Conservation (phyloP, 495 filamentous ascomycete genomes). For the Rhypophila decipiens region DNA sequence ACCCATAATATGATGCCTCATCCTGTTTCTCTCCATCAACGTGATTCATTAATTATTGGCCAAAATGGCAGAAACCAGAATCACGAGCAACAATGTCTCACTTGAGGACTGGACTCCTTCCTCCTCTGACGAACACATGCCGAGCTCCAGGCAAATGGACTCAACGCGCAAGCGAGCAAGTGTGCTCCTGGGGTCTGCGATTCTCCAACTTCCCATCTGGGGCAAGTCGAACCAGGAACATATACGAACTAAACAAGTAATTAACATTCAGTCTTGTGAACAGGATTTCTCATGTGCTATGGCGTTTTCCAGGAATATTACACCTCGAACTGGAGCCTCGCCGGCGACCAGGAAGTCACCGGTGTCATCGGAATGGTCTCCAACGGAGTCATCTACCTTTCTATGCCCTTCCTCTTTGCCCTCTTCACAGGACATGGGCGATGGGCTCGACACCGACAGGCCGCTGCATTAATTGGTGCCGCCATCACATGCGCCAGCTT, state of each 20-base stretch:
- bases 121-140: not conserved
- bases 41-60: not conserved
- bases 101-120: not conserved
- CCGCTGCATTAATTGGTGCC: not conserved
- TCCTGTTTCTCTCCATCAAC: no score
- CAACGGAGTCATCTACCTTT: slow-evolving; percentile 6
- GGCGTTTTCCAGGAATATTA: slow-evolving; percentile 4
- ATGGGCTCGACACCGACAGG: not conserved
- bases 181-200: slow-evolving; percentile 1
- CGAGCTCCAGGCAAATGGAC: not conserved
- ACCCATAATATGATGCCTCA: no score
- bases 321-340: not conserved
- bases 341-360: not conserved
- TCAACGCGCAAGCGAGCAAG: not conserved
- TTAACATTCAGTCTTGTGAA: not conserved
- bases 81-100: not conserved
- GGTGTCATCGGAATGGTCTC: slow-evolving; percentile 3
- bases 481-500: not conserved
- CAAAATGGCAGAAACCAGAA: not conserved
- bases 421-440: not conserved
- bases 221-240: not conserved
- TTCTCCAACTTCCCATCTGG: slow-evolving; percentile 3
- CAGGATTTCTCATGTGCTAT: slow-evolving; percentile 3
- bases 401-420: slow-evolving; percentile 2
- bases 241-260: not conserved